These are phyloP conservation scores for Moesziomyces sp. DNA, from an alignment of 1,284 basidiomycete genomes.

Conservation along the genomic window DNA sequence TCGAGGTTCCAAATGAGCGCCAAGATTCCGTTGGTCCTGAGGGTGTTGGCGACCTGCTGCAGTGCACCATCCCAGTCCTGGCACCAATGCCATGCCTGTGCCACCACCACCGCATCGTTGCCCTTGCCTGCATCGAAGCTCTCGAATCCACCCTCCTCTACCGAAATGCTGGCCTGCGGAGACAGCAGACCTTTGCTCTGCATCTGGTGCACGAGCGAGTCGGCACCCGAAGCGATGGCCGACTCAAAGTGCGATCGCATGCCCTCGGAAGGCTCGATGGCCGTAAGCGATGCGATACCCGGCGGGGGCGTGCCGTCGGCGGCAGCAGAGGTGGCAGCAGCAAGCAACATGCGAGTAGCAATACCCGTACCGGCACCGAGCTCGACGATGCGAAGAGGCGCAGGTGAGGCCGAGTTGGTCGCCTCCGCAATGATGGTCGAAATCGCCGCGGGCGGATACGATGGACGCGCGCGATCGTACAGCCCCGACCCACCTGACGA, in stretches of 20 bases:
- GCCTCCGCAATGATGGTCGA: conserved; percentile 41
- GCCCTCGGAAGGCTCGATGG: conserved; percentile 55
- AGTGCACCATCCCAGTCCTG: conserved; percentile 52
- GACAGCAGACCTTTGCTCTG: conserved; percentile 39
- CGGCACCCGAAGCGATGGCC: conserved; percentile 25
- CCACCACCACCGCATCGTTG: conserved; percentile 58
- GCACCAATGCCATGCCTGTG: conserved; percentile 65
- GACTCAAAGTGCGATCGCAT: conserved; percentile 54
- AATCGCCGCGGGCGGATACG: conserved; percentile 49
- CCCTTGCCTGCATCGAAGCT: conserved; percentile 38
- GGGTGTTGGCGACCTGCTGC: conserved; percentile 33
- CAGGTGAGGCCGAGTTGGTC: conserved; percentile 13
- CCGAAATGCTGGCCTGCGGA: conserved; percentile 23
- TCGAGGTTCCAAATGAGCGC: conserved; percentile 65
- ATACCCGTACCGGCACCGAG: conserved; percentile 64
- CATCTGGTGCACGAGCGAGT: conserved; percentile 28
- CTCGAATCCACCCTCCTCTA: conserved; percentile 59
- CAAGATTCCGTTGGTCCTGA: conserved; percentile 52
- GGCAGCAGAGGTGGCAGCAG: conserved; percentile 26
- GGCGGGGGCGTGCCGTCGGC: conserved; percentile 34
- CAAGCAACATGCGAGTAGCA: conserved; percentile 55
- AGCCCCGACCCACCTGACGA: conserved; percentile 41
- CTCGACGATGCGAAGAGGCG: conserved; percentile 57
- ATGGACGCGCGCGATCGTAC: conserved; percentile 57
- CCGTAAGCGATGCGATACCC: conserved; percentile 36